phyloP scores from a whole-genome alignment of 345 rosid species.

The Lagerstroemia speciosa region DNA sequence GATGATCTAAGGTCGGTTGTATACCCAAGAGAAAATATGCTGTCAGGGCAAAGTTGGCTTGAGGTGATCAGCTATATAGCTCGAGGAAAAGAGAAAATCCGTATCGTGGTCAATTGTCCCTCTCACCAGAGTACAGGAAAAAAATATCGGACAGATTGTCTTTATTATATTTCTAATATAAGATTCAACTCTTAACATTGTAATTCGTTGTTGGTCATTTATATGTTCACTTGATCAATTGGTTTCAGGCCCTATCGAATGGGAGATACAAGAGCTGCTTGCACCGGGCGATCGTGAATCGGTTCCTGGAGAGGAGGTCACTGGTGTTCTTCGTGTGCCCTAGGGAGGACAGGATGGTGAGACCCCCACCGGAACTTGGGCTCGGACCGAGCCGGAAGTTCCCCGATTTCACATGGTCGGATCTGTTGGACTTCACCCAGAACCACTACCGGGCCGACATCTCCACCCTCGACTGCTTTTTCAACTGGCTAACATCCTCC shows the following conservation, averaged over 20 bases:
- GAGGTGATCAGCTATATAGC: too few species aligned
- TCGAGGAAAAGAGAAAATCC: too few species aligned
- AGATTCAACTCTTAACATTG: too few species aligned
- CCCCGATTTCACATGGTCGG: slow-evolving; percentile 80
- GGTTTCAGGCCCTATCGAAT: slow-evolving; percentile 42
- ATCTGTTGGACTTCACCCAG: slow-evolving; percentile 47
- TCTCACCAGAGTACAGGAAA: too few species aligned
- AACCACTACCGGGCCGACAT: slow-evolving; percentile 35
- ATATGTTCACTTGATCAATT: background rate
- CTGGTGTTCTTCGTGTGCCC: slow-evolving; percentile 56
- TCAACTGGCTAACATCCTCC: slow-evolving; percentile 22
- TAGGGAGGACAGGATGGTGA: slow-evolving; percentile 46
- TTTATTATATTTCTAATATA: too few species aligned
- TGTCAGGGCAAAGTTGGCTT: too few species aligned
- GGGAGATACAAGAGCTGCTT: slow-evolving; percentile 63
- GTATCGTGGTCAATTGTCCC: too few species aligned
- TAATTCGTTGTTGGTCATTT: too few species aligned
- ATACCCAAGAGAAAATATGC: too few species aligned
- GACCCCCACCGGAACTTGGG: slow-evolving; percentile 50
- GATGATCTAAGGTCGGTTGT: too few species aligned
- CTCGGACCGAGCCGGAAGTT: slow-evolving; percentile 26
- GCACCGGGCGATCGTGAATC: slow-evolving; percentile 65
- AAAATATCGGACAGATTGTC: too few species aligned
- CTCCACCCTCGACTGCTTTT: slow-evolving; percentile 33
- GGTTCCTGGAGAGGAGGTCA: slow-evolving; percentile 42